Percentiles rank a stretch among this genome's conserved stretches.
These are phyloP conservation scores for Botrytis paeoniae DNA, from an alignment of 2,329 filamentous ascomycete genomes.

Conservation along the genomic window DNA sequence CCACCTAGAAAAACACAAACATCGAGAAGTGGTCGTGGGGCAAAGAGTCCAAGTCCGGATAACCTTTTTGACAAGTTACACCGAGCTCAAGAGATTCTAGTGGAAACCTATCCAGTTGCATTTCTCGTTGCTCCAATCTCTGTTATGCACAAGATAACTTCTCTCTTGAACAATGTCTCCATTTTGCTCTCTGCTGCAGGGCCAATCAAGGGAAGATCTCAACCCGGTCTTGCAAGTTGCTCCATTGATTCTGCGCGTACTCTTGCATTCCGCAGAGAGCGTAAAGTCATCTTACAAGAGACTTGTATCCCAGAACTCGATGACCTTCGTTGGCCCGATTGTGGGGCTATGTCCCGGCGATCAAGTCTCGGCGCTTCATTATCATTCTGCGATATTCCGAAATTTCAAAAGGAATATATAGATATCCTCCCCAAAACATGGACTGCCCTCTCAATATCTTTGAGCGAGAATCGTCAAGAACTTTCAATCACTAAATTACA, in stretches of 20 bases:
- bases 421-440: slow-evolving; percentile 80
- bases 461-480: slow-evolving; percentile 80
- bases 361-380: slow-evolving; percentile 46
- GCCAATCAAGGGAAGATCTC: slow-evolving; percentile 45
- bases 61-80: slow-evolving; percentile 47
- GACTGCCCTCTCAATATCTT: slow-evolving; percentile 80
- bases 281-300: slow-evolving; percentile 46
- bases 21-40: slow-evolving; percentile 19
- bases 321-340: slow-evolving; percentile 42
- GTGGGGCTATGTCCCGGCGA: slow-evolving; percentile 39
- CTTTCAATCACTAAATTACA: slow-evolving; percentile 86
- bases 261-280: slow-evolving; percentile 64
- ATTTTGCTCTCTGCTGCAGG: slow-evolving; percentile 64
- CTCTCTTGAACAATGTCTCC: slow-evolving; percentile 61
- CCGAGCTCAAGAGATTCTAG: slow-evolving; percentile 63
- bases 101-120: slow-evolving; percentile 54
- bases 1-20: slow-evolving; percentile 29
- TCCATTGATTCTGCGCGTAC: slow-evolving; percentile 69
- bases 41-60: slow-evolving; percentile 32
- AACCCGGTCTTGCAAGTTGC: slow-evolving; percentile 58
- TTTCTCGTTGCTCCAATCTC: slow-evolving; percentile 51
- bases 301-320: slow-evolving; percentile 30
- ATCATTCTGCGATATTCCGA: slow-evolving; percentile 47
- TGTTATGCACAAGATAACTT: slow-evolving; percentile 60
- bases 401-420: slow-evolving; percentile 77